Percentiles rank a stretch among this genome's conserved stretches.
These are phyloP conservation scores for Osmanthus fragrans DNA, from an alignment of 257 asterid species.

Conservation along the genomic window DNA sequence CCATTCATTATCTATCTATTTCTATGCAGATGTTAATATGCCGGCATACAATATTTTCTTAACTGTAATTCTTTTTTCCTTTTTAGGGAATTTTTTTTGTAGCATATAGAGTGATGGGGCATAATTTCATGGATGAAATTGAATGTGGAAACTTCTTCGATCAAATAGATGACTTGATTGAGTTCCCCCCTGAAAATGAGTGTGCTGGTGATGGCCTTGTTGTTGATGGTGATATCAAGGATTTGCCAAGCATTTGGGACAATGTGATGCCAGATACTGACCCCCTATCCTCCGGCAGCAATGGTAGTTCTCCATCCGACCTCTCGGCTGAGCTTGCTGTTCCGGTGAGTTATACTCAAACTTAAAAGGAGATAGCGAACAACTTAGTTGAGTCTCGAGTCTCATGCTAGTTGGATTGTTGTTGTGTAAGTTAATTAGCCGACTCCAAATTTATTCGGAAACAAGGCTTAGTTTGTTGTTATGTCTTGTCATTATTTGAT, in stretches of 20 bases:
- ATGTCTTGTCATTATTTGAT: no score
- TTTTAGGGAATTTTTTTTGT: constrained; percentile 29
- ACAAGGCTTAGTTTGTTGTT: no score
- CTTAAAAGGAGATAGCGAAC: no score
- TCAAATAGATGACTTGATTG: constrained; percentile 88
- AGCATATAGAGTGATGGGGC: constrained; percentile 47
- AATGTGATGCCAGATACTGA: constrained; percentile 51
- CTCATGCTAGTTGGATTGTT: no score
- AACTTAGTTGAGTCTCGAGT: no score
- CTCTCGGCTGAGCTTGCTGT: constrained; percentile 77
- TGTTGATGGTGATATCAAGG: constrained; percentile 52
- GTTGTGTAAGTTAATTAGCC: no score
- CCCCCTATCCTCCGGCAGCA: constrained; percentile 50
- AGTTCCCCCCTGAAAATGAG: constrained; percentile 77
- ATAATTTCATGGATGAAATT: constrained; percentile 65
- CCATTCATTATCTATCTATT: not conserved
- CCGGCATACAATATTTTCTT: not conserved
- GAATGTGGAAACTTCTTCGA: constrained; percentile 89
- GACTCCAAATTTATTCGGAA: no score
- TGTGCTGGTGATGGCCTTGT: constrained; percentile 39
- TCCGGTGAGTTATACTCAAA: constrained; percentile 55
- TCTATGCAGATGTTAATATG: not conserved
- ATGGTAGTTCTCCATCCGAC: constrained; percentile 45
- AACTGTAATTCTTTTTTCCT: not conserved
- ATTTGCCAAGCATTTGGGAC: constrained; percentile 72